These are phyloP conservation scores for Centella asiatica DNA, from an alignment of 129 eudicot species.

Conservation along the genomic window DNA sequence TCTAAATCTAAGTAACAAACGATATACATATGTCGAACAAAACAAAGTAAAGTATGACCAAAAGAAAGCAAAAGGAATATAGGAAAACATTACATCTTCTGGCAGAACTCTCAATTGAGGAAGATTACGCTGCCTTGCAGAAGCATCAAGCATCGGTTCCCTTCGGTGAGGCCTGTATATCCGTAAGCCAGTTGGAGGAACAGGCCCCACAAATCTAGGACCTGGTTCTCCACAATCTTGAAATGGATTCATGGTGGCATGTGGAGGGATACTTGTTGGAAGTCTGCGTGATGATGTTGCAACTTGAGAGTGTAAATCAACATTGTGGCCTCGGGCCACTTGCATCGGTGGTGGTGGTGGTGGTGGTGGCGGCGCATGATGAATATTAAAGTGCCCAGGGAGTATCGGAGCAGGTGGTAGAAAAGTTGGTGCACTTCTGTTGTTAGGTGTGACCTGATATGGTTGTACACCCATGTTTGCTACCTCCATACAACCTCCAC, in stretches of 20 bases:
- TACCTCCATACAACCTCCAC: conserved; percentile 46
- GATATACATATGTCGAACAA: neutral
- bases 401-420: conserved; percentile 33
- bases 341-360: conserved; percentile 42
- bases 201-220: conserved; percentile 41
- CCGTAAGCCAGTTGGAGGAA: conserved; percentile 47
- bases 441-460: conserved; percentile 44
- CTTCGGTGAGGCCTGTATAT: conserved; percentile 46
- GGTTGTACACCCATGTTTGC: conserved; percentile 44
- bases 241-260: conserved; percentile 17
- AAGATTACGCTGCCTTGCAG: conserved; percentile 45
- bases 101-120: conserved; percentile 70
- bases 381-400: conserved; percentile 9
- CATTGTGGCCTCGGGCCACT: conserved; percentile 48
- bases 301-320: conserved; percentile 40
- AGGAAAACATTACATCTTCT: conserved; percentile 45
- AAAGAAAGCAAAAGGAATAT: neutral
- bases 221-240: conserved; percentile 41
- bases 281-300: conserved; percentile 41
- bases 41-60: neutral
- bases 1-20: neutral
- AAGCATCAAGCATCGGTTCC: conserved; percentile 30
- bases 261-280: conserved; percentile 25
- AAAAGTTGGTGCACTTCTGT: conserved; percentile 41
- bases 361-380: conserved; percentile 27